Base-by-base conservation (phyloP, 2,329 filamentous ascomycete genomes). In the Xylaria multiplex region DNA sequence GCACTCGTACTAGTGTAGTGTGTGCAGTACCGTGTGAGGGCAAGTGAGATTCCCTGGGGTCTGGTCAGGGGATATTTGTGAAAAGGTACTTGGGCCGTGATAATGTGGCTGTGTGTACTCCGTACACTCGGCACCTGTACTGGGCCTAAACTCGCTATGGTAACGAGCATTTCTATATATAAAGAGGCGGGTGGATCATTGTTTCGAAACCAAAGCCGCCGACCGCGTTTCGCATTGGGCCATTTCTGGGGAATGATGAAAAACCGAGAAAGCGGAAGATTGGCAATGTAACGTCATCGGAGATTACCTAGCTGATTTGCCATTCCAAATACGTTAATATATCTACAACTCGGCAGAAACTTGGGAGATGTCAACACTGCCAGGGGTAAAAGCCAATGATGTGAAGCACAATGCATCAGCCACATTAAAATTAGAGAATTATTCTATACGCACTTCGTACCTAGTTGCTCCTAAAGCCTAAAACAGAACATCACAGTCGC, bases 271-370 rank as follows among this genome's bases (percentile, higher is more conserved):
- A 35, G 37, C n/a, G 48, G 49, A 45, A 37, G n/a, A 55, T 37
- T 11, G 16, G 57, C 45, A 40, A 57, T 30, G 57, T 46, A 46
- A 55, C 57, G 16, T 53, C n/a, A 40, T 45, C 64, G 59, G 64
- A 66, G 55, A 66, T 66, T 66, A 19, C 8, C 11, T 37, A 37
- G 11, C 11, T 27, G 27, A 19, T 16, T 22, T 6, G 50, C 43
- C 49, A 66, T 66, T 66, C 64, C 64, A 66, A 66, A 66, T 66
- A 55, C 14, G 13, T 40, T 40, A 40, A 57, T 1, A 52, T 32
- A 45, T 42, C 7, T 52, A 14, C 42, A 19, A 40, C 24, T 35
- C 19, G 24, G 8, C 16, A 30, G 50, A 32, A 19, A 40, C 24
- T 35, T 14, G 24, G 50, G 49, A 61, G 48, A 32, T 19, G 27